phyloP scores from a whole-genome alignment of 2,329 filamentous ascomycete genomes.

The Sclerotinia spermophila region DNA sequence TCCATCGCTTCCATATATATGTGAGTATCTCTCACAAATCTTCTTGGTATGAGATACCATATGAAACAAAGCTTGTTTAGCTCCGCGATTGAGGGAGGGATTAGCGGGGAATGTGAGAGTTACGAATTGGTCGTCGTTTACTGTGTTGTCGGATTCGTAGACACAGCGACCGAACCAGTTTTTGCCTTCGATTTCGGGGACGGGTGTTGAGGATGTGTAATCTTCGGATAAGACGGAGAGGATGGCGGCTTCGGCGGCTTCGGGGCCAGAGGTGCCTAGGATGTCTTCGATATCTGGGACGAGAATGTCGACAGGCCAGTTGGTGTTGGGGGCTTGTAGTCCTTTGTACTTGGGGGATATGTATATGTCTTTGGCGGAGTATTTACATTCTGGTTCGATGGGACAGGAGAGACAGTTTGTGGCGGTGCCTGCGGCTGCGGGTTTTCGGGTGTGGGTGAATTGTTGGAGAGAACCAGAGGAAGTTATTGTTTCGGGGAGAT shows the following conservation, averaged over 20 bases:
- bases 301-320: conserved; percentile 88
- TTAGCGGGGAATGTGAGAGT: conserved; percentile 68
- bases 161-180: conserved; percentile 95
- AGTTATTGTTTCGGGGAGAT: conserved; percentile 63
- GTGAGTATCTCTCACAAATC: conserved; percentile 79
- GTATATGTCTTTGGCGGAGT: conserved; percentile 74
- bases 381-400: conserved; percentile 71
- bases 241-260: conserved; percentile 48
- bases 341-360: conserved; percentile 49
- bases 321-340: conserved; percentile 60
- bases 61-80: conserved; percentile 86
- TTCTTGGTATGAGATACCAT: conserved; percentile 90
- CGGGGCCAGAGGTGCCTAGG: conserved; percentile 43
- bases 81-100: conserved; percentile 41
- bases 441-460: conserved; percentile 75
- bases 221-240: conserved; percentile 44
- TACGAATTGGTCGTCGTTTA: conserved; percentile 89
- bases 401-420: conserved; percentile 87
- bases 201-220: conserved; percentile 50
- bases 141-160: conserved; percentile 88
- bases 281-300: conserved; percentile 87
- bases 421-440: conserved; percentile 64
- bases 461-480: conserved; percentile 70
- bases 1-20: conserved; percentile 81
- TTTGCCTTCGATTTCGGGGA: conserved; percentile 46